phyloP scores from a whole-genome alignment of 805 yeast genomes.

The Wickerhamomyces ciferrii region DNA sequence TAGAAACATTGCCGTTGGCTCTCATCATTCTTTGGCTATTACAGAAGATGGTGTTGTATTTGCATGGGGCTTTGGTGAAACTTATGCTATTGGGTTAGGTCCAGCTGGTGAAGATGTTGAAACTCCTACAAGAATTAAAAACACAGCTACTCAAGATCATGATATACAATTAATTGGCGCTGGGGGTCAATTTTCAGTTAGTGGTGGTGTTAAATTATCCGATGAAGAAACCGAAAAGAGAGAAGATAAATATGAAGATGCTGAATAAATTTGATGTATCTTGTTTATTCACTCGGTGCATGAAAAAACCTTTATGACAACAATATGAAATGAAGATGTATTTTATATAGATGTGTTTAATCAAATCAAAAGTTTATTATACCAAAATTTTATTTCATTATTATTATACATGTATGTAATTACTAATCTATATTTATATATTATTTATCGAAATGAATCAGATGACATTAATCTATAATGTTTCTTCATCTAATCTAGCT shows the following conservation, averaged over 20 bases:
- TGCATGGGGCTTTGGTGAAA: slow-evolving; percentile 98
- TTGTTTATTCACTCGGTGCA: no score
- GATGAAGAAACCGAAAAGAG: slow-evolving; percentile 37
- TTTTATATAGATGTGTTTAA: not conserved
- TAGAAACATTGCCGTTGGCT: slow-evolving; percentile 69
- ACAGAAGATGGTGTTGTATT: slow-evolving; percentile 79
- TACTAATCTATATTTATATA: not conserved
- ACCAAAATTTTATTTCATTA: not conserved
- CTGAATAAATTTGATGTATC: slow-evolving; percentile 39
- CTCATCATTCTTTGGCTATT: slow-evolving; percentile 89
- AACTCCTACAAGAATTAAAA: slow-evolving; percentile 81
- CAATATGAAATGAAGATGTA: not conserved
- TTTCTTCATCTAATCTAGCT: slow-evolving; percentile 57
- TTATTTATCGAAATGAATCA: not conserved
- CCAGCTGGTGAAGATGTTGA: slow-evolving; percentile 83
- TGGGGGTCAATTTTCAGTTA: slow-evolving; percentile 93
- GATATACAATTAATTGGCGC: slow-evolving; percentile 74
- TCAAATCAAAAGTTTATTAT: not conserved
- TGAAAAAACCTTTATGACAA: not conserved
- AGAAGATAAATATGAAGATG: slow-evolving; percentile 47
- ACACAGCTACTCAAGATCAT: slow-evolving; percentile 86
- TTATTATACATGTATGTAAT: not conserved
- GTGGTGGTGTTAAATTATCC: slow-evolving; percentile 61
- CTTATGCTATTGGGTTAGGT: slow-evolving; percentile 94
- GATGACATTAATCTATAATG: slow-evolving; percentile 3